Evolutionary conservation across 2,329 filamentous ascomycete genomes (phyloP), one percentile per base, ranked within the genome.

Genomic region (Penicillium sp.): DNA sequence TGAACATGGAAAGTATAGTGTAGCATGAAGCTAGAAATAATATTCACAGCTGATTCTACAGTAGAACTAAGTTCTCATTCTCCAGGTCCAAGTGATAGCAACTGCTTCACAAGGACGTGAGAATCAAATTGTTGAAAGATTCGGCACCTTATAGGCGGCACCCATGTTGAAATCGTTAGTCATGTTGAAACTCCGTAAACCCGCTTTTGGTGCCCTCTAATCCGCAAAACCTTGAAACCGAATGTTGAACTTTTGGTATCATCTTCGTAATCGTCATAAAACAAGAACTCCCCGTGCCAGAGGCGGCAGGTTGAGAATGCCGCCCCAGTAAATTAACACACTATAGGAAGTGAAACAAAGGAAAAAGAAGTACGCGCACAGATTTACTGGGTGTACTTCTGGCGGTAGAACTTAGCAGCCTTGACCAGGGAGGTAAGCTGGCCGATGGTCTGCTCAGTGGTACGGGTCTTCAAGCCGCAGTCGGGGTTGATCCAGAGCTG

Each of bases 401-500:
- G 79, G 76, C 94, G 93, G 92, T 87, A 97, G 84, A 82, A 88
- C 87, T 97, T 97, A 83, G 94, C 93, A 55, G 94, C 94, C 77
- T 93, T 92, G 80, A 99, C 93, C 91, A 99, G 89, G 88, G 97
- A 96, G 82, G 81, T 82, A 74, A 99, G 82, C 55, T 93, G 91
- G 74, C 91, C 91, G 89, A 97, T 97, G 79, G 92, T 96, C 87
- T 99, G 93, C 16, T 31, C 42, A 13, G n/a, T 19, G 16, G 42
- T 45, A 31, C 42, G 16, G 26, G 42, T 45, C 28, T 99, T 99
- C 58, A 99, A 87, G 83, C 94, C 94, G 75, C 94, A 99, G 83
- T 99, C 94, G 67, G 94, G 94, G 85, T 99, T 93, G 82, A 97
- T 91, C 94, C 94, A 99, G 76, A 99, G 91, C 86, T 99, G 94